phyloP scores from a whole-genome alignment of 768 basidiomycete genomes.

The Sarcomyxa edulis region DNA sequence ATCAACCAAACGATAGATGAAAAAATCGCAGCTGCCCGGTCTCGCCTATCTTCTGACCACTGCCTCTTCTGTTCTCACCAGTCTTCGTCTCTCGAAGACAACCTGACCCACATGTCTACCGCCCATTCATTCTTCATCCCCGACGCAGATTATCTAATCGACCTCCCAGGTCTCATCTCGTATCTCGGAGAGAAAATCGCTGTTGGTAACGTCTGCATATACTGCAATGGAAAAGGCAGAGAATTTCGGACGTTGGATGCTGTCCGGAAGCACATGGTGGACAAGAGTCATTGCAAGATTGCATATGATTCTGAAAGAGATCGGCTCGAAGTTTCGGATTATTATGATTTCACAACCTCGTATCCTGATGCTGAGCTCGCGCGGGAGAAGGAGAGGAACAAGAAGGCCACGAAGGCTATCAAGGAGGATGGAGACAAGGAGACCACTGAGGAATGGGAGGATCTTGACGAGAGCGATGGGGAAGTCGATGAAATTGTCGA shows the following conservation, averaged over 20 bases:
- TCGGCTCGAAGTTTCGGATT: conserved; percentile 85
- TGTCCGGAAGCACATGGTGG: conserved; percentile 91
- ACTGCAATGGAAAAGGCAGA: conserved; percentile 76
- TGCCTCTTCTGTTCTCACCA: conserved; percentile 84
- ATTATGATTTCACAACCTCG: conserved; percentile 83
- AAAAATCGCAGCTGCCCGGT: conserved; percentile 68
- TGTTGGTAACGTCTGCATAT: conserved; percentile 90
- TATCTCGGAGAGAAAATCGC: conserved; percentile 93
- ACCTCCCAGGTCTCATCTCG: conserved; percentile 72
- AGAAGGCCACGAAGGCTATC: conserved; percentile 18
- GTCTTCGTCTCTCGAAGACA: conserved; percentile 50
- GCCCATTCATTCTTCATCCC: conserved; percentile 95
- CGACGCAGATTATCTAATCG: conserved; percentile 85
- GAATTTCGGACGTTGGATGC: conserved; percentile 85
- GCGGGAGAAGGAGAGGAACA: too few relatives aligned
- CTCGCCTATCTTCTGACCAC: conserved; percentile 51
- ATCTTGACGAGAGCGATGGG: conserved; percentile 31
- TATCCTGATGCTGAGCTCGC: conserved; percentile 53
- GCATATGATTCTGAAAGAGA: conserved; percentile 81
- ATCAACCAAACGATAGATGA: conserved; percentile 59
- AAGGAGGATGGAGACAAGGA: conserved; percentile 15
- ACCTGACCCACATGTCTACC: conserved; percentile 82
- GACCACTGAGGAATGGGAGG: conserved; percentile 32
- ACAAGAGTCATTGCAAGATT: conserved; percentile 96
- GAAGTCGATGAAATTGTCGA: conserved; percentile 42